Evolutionary conservation across 352 stramenopile genomes (phyloP).

Genomic region (Globisporangium yorkense): DNA sequence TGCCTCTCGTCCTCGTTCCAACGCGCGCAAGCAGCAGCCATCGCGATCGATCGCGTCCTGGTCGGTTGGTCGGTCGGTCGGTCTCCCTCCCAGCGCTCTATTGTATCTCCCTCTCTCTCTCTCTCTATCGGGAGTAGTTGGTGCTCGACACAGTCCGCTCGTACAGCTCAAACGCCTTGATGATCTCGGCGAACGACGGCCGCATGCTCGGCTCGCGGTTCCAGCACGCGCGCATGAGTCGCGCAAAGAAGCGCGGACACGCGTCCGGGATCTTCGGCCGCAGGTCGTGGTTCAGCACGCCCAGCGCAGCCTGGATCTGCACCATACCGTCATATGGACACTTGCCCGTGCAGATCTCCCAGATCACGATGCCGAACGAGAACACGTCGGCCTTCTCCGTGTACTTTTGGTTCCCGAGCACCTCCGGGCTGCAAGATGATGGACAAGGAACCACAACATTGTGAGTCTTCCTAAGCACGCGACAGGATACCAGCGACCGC

Average conservation of each 20-base stretch:
- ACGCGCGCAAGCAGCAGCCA: neutral
- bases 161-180: constrained; percentile 49
- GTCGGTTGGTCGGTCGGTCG: too few relatives aligned
- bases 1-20: neutral
- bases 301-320: constrained; percentile 79
- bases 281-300: constrained; percentile 75
- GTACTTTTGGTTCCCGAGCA: constrained; percentile 89
- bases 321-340: constrained; percentile 90
- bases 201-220: constrained; percentile 61
- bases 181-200: constrained; percentile 62
- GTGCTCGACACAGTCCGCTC: constrained; percentile 5
- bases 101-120: neutral
- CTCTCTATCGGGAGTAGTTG: constrained; percentile 9
- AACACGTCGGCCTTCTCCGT: constrained; percentile 93
- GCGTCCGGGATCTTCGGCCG: constrained; percentile 53
- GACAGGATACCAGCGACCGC: too few relatives aligned
- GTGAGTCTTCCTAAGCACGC: neutral
- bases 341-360: constrained; percentile 89
- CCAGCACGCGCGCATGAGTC: constrained; percentile 79
- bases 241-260: constrained; percentile 63
- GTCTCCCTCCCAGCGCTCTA: neutral
- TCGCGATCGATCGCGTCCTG: too few relatives aligned
- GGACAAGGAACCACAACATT: neutral
- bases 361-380: constrained; percentile 92
- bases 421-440: constrained; percentile 47